A percentile compares a stretch with the other conserved stretches of the same genome.
These are phyloP conservation scores for Sphenostylis stenocarpa DNA, from an alignment of 306 rosid genomes.

Conservation along the genomic window DNA sequence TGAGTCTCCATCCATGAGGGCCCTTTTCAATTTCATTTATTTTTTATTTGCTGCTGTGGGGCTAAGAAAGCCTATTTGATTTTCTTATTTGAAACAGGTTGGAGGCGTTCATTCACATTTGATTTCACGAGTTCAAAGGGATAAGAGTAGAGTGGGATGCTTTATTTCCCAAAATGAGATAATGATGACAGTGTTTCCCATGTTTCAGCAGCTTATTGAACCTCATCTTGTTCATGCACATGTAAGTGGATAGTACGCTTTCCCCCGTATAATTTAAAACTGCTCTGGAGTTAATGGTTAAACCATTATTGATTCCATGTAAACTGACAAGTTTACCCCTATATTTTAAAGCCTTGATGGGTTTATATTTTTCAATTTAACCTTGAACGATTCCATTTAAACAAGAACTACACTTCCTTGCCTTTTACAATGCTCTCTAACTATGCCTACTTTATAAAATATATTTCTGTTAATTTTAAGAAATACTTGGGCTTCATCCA, in stretches of 20 bases:
- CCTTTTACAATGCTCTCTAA: constrained; percentile 13
- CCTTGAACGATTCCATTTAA: neutral
- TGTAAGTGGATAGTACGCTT: constrained; percentile 56
- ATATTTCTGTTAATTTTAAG: constrained; percentile 19
- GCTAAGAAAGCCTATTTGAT: constrained; percentile 24
- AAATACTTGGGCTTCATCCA: constrained; percentile 3
- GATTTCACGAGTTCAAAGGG: constrained; percentile 98
- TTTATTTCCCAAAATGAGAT: constrained; percentile 94
- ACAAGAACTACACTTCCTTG: neutral
- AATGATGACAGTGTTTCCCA: constrained; percentile 96
- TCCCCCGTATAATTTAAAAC: neutral
- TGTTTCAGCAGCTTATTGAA: constrained; percentile 97
- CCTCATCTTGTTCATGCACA: constrained; percentile 99
- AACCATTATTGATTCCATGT: neutral
- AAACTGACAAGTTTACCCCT: too few relatives aligned
- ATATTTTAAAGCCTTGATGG: too few relatives aligned
- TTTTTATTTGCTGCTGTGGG: constrained; percentile 6
- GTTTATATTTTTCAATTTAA: neutral
- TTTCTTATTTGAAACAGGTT: constrained; percentile 60
- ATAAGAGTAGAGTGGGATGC: constrained; percentile 90
- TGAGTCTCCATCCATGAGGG: constrained; percentile 24
- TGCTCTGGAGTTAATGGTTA: neutral
- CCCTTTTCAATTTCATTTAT: constrained; percentile 26
- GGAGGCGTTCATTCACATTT: constrained; percentile 99
- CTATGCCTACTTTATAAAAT: constrained; percentile 7